Percentiles rank a stretch among this genome's conserved stretches.
phyloP scores from a whole-genome alignment of 495 filamentous ascomycete species.

The Penicillium silybi region DNA sequence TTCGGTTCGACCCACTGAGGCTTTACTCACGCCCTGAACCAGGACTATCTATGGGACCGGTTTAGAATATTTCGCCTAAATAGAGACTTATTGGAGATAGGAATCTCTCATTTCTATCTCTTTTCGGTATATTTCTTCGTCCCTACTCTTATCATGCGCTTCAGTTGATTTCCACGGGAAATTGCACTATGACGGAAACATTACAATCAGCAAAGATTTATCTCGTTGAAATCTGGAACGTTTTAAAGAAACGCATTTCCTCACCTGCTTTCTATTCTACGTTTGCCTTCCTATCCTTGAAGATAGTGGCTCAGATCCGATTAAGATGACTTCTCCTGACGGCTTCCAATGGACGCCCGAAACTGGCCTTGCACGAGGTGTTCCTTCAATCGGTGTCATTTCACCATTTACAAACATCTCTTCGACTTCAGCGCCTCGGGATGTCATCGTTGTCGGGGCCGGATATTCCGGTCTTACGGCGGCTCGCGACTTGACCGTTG shows the following conservation, averaged over 20 bases:
- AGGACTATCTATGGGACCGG: not conserved
- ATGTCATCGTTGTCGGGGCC: conserved; percentile 25
- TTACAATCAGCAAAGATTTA: not conserved
- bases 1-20: too few species aligned
- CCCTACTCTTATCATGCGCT: not conserved
- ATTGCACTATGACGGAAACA: not conserved
- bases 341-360: conserved; percentile 22
- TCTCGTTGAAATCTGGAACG: too few species aligned
- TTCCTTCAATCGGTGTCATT: conserved; percentile 18
- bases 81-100: not conserved
- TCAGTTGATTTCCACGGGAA: not conserved
- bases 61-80: not conserved
- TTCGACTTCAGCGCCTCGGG: not conserved
- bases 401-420: conserved; percentile 15
- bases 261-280: too few species aligned
- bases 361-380: conserved; percentile 12
- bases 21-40: too few species aligned
- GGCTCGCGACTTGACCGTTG: conserved; percentile 15
- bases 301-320: not conserved
- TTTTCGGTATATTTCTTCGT: not conserved
- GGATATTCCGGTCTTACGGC: conserved; percentile 27
- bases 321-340: conserved; percentile 19
- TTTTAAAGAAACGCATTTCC: too few species aligned
- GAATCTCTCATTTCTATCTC: conserved; percentile 1
- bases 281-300: too few species aligned